A percentile compares a stretch with the other conserved stretches of the same genome.
Evolutionary conservation across 768 basidiomycete species (phyloP).

Genomic region (Podaxis mareebaensis): DNA sequence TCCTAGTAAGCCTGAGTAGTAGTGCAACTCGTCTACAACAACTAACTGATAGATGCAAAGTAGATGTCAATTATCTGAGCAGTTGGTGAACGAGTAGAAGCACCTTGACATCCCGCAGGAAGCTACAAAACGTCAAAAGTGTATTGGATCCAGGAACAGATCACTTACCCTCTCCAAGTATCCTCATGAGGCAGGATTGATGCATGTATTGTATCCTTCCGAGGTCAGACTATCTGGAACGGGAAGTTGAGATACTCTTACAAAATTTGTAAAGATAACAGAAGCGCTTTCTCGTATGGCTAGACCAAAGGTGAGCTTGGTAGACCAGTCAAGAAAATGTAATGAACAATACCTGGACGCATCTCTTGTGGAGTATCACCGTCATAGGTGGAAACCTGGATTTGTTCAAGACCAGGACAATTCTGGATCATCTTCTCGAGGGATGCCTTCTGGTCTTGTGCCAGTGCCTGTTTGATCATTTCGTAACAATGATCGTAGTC

Average conservation of each 20-base stretch:
- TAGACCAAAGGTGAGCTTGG: constrained; percentile 24
- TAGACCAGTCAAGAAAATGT: background rate
- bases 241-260: constrained; percentile 30
- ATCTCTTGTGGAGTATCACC: constrained; percentile 81
- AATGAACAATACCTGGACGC: constrained; percentile 53
- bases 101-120: constrained; percentile 71
- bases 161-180: constrained; percentile 66
- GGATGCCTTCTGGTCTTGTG: constrained; percentile 81
- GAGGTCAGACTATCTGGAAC: background rate
- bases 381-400: constrained; percentile 80
- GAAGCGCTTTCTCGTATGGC: constrained; percentile 74
- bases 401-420: constrained; percentile 61
- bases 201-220: constrained; percentile 81
- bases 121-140: constrained; percentile 41
- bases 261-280: constrained; percentile 89
- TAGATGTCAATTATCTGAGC: background rate
- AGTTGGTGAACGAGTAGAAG: background rate
- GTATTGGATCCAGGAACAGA: background rate
- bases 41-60: constrained; percentile 45
- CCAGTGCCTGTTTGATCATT: constrained; percentile 63
- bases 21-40: constrained; percentile 86
- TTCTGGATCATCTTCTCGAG: constrained; percentile 64
- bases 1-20: constrained; percentile 79
- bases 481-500: background rate
- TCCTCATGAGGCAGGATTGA: constrained; percentile 87